Conservation (phyloP, 1,284 basidiomycete genomes). For the Rhizopogon hawkerae region DNA sequence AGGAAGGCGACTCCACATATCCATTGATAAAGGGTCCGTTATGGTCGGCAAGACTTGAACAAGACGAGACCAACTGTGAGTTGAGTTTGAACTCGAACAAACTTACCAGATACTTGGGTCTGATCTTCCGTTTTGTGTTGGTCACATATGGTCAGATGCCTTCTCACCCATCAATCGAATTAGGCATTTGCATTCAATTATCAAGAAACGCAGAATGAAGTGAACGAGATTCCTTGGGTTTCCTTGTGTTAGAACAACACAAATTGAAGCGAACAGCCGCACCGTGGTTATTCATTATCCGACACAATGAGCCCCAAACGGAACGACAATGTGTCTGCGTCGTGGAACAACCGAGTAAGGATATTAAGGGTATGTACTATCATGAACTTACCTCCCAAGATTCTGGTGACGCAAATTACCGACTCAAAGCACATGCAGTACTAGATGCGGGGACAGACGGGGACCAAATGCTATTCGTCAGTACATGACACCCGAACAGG, state of each 20-base stretch:
- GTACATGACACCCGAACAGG: neutral
- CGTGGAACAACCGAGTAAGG: neutral
- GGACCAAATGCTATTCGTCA: neutral
- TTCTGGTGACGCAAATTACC: neutral
- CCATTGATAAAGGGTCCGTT: constrained; percentile 18
- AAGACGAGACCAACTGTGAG: constrained; percentile 12
- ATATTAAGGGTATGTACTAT: neutral
- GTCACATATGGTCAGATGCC: constrained; percentile 21
- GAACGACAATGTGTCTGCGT: neutral
- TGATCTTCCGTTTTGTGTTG: constrained; percentile 29
- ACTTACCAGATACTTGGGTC: constrained; percentile 20
- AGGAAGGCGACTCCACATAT: constrained; percentile 16
- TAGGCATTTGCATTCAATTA: constrained; percentile 10
- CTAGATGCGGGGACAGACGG: neutral
- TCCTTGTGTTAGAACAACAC: neutral
- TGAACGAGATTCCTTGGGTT: constrained; percentile 4
- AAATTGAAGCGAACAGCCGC: neutral
- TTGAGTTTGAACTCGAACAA: constrained; percentile 29
- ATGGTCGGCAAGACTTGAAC: constrained; percentile 25
- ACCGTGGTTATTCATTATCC: neutral
- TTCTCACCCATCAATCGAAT: constrained; percentile 30
- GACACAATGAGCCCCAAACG: neutral
- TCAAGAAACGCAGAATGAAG: constrained; percentile 1
- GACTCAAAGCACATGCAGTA: neutral
- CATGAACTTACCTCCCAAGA: neutral